These are phyloP conservation scores for Melampsora larici-populina DNA, from an alignment of 1,284 basidiomycete species.

Conservation along the genomic window DNA sequence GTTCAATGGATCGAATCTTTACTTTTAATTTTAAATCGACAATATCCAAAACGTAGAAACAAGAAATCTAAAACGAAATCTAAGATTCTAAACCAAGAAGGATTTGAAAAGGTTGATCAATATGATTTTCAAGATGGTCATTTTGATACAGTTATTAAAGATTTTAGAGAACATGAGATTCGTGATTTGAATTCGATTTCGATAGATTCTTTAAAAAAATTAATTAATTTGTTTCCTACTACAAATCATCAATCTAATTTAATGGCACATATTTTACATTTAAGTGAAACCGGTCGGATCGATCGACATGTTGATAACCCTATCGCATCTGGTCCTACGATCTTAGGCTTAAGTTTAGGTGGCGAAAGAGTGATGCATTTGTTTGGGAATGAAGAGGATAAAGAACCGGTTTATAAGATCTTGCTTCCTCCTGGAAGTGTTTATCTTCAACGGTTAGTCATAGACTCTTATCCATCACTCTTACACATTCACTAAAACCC, in stretches of 20 bases:
- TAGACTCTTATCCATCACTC: conserved; percentile 13
- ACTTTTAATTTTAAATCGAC: conserved; percentile 3
- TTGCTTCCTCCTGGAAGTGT: conserved; percentile 34
- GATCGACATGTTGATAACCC: conserved; percentile 41
- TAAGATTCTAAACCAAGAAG: not conserved
- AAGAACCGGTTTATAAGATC: conserved; percentile 1
- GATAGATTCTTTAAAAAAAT: not conserved
- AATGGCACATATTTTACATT: conserved; percentile 41
- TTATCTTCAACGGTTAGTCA: conserved; percentile 34
- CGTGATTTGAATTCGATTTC: not conserved
- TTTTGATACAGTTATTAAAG: conserved; percentile 34
- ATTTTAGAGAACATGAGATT: conserved; percentile 27
- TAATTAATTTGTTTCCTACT: conserved; percentile 1
- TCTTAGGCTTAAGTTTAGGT: conserved; percentile 43
- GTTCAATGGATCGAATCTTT: conserved; percentile 2
- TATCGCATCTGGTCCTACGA: conserved; percentile 32
- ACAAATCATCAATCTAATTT: not conserved
- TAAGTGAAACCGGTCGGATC: conserved; percentile 25
- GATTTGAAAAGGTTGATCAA: conserved; percentile 3
- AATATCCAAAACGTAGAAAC: not conserved
- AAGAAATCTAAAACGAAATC: not conserved
- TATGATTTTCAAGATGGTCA: conserved; percentile 31
- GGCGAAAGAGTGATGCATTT: conserved; percentile 29
- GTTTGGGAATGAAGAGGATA: not conserved
- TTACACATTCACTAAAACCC: conserved; percentile 8